phyloP scores from a whole-genome alignment of 371 early-diverging fungal species.

The Mortierella sp. region DNA sequence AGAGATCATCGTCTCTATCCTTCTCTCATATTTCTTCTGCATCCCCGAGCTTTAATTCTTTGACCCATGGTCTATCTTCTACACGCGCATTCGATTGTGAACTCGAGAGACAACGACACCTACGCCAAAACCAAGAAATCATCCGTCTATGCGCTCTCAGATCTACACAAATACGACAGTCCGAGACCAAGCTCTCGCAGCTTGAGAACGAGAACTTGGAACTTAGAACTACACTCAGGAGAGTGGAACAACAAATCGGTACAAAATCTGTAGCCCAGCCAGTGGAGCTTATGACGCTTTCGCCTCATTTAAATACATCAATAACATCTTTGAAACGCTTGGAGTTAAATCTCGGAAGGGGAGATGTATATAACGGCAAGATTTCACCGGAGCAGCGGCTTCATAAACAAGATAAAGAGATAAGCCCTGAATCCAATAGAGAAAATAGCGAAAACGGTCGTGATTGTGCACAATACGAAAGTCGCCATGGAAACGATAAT shows the following conservation, averaged over 20 bases:
- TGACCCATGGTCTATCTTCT: background rate
- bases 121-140: constrained; percentile 38
- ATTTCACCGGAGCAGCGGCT: background rate
- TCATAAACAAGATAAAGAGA: background rate
- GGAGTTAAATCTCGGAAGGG: background rate
- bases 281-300: background rate
- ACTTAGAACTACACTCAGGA: constrained; percentile 7
- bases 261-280: background rate
- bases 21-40: background rate
- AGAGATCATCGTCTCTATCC: background rate
- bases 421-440: background rate
- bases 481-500: background rate
- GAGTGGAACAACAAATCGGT: background rate
- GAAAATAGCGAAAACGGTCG: background rate
- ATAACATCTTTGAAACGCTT: background rate
- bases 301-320: background rate
- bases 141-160: constrained; percentile 37
- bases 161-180: constrained; percentile 35
- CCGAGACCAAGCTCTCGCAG: constrained; percentile 20
- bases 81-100: background rate
- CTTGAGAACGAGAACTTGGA: constrained; percentile 36
- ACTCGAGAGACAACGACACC: background rate
- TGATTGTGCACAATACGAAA: background rate
- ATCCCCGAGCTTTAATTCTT: background rate
- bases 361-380: background rate